These are phyloP conservation scores for Solanum virginianum DNA, from an alignment of 257 asterid species.

Conservation along the genomic window DNA sequence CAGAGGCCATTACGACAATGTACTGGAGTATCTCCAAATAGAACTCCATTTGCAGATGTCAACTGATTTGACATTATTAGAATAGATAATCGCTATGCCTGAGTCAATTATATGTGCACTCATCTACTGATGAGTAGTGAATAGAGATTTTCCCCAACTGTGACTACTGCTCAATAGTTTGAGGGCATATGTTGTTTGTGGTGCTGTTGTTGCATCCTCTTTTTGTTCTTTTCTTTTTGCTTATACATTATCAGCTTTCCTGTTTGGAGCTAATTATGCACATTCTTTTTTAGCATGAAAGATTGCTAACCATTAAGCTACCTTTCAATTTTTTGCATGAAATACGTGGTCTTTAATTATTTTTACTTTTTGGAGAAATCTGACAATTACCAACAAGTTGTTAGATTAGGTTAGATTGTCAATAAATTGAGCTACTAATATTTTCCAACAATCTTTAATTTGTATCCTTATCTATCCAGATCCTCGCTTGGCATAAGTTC, in stretches of 20 bases:
- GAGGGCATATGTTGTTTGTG: background rate
- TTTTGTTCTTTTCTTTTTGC: background rate
- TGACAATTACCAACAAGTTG: too few relatives aligned
- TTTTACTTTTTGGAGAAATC: too few relatives aligned
- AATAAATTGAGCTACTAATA: too few relatives aligned
- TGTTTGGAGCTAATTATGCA: background rate
- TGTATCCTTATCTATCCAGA: too few relatives aligned
- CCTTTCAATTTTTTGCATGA: background rate
- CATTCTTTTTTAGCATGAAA: background rate
- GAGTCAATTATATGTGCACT: background rate
- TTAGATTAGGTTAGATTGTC: too few relatives aligned
- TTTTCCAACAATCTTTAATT: too few relatives aligned
- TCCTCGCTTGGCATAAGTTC: background rate
- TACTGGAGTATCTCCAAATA: slow-evolving; percentile 13
- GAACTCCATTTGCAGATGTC: slow-evolving; percentile 61
- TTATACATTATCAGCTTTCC: background rate
- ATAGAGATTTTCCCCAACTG: background rate
- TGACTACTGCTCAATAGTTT: background rate
- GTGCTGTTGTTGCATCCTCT: background rate
- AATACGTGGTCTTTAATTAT: too few relatives aligned
- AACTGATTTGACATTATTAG: slow-evolving; percentile 11
- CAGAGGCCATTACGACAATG: slow-evolving; percentile 5
- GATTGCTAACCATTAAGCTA: background rate
- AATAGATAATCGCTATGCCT: background rate
- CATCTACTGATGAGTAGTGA: background rate